phyloP scores from a whole-genome alignment of 352 stramenopile species.

The Phytophthora constricta region DNA sequence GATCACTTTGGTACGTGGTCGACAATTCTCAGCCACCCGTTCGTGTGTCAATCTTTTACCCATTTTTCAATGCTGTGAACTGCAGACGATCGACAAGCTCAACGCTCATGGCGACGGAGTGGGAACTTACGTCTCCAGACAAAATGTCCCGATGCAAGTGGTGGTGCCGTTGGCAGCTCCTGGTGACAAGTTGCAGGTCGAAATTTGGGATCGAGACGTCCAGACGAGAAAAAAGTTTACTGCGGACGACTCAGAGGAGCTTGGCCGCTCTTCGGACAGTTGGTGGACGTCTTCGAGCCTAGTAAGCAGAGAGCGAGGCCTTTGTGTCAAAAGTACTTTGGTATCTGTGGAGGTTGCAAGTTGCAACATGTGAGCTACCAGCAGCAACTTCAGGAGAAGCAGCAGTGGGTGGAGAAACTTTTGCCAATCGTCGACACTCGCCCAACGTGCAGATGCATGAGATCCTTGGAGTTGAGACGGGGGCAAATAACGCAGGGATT shows the following conservation, averaged over 20 bases:
- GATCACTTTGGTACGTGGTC: conserved; percentile 23
- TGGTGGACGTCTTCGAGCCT: conserved; percentile 26
- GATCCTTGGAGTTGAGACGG: conserved; percentile 45
- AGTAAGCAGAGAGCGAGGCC: conserved; percentile 49
- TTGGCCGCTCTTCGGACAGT: conserved; percentile 51
- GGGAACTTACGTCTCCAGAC: conserved; percentile 26
- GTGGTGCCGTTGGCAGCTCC: conserved; percentile 62
- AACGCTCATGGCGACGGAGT: conserved; percentile 63
- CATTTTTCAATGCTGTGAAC: conserved; percentile 10
- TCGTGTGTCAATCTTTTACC: background rate
- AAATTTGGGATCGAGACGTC: conserved; percentile 65
- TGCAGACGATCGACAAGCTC: conserved; percentile 42
- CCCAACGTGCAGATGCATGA: conserved; percentile 41
- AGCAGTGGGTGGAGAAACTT: conserved; percentile 55
- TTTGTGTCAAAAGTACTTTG: conserved; percentile 67
- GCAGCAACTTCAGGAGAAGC: conserved; percentile 69
- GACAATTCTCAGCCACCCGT: conserved; percentile 3
- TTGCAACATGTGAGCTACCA: conserved; percentile 69
- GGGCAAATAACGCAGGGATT: background rate
- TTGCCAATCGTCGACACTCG: conserved; percentile 33
- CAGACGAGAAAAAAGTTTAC: conserved; percentile 31
- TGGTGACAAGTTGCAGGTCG: conserved; percentile 49
- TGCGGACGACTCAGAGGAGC: conserved; percentile 8
- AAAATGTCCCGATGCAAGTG: conserved; percentile 34
- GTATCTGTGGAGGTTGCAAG: conserved; percentile 70